A percentile compares a stretch with the other conserved stretches of the same genome.
These are phyloP conservation scores for Suillus cothurnatus DNA, from an alignment of 768 basidiomycete species.

Conservation along the genomic window DNA sequence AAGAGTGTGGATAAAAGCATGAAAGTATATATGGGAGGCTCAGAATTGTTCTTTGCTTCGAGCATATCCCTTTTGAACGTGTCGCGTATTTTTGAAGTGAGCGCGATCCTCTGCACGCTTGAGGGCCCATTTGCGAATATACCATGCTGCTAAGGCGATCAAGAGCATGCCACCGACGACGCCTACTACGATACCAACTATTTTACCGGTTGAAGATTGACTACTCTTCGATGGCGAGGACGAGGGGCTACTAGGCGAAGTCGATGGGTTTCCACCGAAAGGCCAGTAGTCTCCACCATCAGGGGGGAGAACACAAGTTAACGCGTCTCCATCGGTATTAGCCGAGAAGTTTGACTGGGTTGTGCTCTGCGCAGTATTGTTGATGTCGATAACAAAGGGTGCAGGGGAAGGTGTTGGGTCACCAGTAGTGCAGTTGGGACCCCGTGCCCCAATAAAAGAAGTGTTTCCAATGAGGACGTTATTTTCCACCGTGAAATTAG, in stretches of 20 bases:
- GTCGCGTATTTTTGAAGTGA: constrained; percentile 26
- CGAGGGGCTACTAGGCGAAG: constrained; percentile 23
- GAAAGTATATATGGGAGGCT: background rate
- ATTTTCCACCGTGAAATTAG: constrained; percentile 65
- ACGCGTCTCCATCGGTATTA: constrained; percentile 53
- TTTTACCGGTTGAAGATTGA: constrained; percentile 36
- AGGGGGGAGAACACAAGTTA: constrained; percentile 72
- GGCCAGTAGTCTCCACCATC: constrained; percentile 75
- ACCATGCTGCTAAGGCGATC: constrained; percentile 44
- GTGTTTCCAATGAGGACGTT: constrained; percentile 70
- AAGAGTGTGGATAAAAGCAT: background rate
- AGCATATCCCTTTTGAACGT: constrained; percentile 20
- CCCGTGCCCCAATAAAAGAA: constrained; percentile 70
- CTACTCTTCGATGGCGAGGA: constrained; percentile 17
- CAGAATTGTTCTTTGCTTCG: constrained; percentile 11
- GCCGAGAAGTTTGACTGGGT: constrained; percentile 56
- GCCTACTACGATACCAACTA: constrained; percentile 54
- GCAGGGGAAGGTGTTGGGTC: constrained; percentile 55
- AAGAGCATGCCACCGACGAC: constrained; percentile 48
- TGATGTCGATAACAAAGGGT: constrained; percentile 59
- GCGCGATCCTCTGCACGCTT: constrained; percentile 29
- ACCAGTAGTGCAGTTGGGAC: constrained; percentile 60
- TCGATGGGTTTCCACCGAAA: constrained; percentile 54
- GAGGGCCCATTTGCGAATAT: constrained; percentile 51
- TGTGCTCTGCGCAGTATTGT: constrained; percentile 40